Evolutionary conservation across 1,139 yeast species (phyloP).

Genomic region (Geotrichum histeridarum): DNA sequence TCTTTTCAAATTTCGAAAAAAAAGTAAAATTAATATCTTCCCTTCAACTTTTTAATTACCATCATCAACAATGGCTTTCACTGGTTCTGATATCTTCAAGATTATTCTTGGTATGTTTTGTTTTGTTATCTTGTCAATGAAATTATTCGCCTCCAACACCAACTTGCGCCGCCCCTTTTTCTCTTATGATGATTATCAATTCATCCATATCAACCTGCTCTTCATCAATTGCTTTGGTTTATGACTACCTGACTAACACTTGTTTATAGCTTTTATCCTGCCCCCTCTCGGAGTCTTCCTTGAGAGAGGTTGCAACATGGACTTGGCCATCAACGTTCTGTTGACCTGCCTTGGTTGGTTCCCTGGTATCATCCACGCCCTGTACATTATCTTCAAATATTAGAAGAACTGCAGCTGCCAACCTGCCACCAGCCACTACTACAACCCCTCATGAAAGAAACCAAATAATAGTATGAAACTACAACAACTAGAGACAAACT

Average conservation of each 20-base stretch:
- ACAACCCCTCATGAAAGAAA: too few species aligned
- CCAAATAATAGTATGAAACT: too few species aligned
- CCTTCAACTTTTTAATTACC: neutral
- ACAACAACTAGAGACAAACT: too few species aligned
- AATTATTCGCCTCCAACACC: neutral
- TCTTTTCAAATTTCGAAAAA: neutral
- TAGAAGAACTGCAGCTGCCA: neutral
- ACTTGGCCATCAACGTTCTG: slow-evolving; percentile 54
- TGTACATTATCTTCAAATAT: slow-evolving; percentile 45
- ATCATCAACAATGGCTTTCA: slow-evolving; percentile 31
- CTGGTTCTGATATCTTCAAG: slow-evolving; percentile 48
- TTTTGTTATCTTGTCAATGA: neutral
- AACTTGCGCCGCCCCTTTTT: too few species aligned
- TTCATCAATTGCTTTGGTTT: neutral
- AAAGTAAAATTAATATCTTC: neutral
- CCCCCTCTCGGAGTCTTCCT: slow-evolving; percentile 75
- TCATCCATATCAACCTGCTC: neutral
- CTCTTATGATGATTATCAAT: neutral
- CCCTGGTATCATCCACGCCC: slow-evolving; percentile 57
- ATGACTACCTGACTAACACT: neutral
- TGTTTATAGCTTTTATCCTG: slow-evolving; percentile 49
- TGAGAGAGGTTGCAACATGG: slow-evolving; percentile 57
- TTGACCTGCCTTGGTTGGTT: slow-evolving; percentile 59
- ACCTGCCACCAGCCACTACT: neutral
- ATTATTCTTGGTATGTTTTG: slow-evolving; percentile 43